phyloP scores from a whole-genome alignment of 306 rosid genomes.

The Leucaena leucocephala region DNA sequence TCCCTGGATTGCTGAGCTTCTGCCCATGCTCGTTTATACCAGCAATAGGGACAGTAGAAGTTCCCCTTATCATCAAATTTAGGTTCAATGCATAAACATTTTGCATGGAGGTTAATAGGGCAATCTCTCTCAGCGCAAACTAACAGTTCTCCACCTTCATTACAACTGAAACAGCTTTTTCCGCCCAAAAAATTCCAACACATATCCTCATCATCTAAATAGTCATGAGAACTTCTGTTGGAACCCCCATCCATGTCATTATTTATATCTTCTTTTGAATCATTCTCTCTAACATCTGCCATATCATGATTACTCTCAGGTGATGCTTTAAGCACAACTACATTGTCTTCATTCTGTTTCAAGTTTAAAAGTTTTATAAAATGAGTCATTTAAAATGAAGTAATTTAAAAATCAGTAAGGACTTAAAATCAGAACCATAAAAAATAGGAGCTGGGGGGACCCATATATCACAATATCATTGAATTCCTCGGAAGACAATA shows the following conservation, averaged over 20 bases:
- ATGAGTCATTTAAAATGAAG: not conserved
- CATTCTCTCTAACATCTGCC: not conserved
- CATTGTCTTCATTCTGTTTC: conserved; percentile 18
- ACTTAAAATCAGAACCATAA: not conserved
- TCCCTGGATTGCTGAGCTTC: conserved; percentile 37
- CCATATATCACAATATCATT: no score
- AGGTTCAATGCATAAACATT: conserved; percentile 60
- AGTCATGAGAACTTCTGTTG: not conserved
- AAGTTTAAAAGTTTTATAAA: not conserved
- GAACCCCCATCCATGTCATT: not conserved
- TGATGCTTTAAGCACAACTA: conserved; percentile 8
- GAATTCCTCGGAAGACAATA: not conserved
- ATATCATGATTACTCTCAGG: not conserved
- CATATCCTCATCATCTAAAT: not conserved
- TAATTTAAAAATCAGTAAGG: not conserved
- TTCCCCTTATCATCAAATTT: conserved; percentile 56
- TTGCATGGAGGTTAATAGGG: conserved; percentile 56
- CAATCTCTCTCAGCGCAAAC: conserved; percentile 60
- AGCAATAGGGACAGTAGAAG: conserved; percentile 73
- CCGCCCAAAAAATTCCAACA: conserved; percentile 32
- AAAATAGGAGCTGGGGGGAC: not conserved
- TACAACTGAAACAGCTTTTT: conserved; percentile 56
- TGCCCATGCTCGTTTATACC: conserved; percentile 45
- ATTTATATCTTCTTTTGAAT: not conserved
- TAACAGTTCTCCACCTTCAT: conserved; percentile 40